phyloP scores from a whole-genome alignment of 2,329 filamentous ascomycete species.

The Phialemoniopsis sp. region DNA sequence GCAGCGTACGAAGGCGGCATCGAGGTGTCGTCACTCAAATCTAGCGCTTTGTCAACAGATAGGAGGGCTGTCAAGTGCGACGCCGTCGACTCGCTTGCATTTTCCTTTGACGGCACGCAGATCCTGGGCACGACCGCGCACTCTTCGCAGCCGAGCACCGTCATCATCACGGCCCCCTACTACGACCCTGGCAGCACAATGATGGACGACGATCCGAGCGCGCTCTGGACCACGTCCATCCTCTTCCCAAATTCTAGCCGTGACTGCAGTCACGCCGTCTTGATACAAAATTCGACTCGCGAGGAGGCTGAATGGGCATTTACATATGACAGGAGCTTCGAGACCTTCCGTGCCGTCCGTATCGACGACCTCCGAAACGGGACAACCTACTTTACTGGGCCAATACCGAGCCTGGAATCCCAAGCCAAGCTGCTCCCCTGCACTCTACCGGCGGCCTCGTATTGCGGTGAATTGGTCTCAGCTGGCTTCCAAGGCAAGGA shows the following conservation, averaged over 20 bases:
- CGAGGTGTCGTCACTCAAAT: conserved; percentile 73
- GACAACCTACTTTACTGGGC: conserved; percentile 75
- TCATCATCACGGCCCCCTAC: conserved; percentile 75
- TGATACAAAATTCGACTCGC: conserved; percentile 57
- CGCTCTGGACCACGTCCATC: conserved; percentile 82
- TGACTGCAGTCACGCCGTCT: conserved; percentile 72
- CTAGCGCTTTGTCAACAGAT: conserved; percentile 60
- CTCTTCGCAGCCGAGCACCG: conserved; percentile 62
- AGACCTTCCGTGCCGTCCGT: conserved; percentile 73
- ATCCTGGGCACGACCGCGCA: conserved; percentile 71
- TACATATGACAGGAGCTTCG: conserved; percentile 71
- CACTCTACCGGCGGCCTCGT: conserved; percentile 66
- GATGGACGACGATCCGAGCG: conserved; percentile 63
- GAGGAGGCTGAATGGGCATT: conserved; percentile 73
- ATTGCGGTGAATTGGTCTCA: conserved; percentile 66
- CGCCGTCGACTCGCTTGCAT: conserved; percentile 67
- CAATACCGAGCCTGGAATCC: conserved; percentile 46
- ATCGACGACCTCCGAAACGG: conserved; percentile 72
- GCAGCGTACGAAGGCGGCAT: conserved; percentile 86
- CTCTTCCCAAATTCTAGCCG: conserved; percentile 77
- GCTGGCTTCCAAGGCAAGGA: conserved; percentile 69
- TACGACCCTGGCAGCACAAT: conserved; percentile 68
- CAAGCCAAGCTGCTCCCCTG: conserved; percentile 61
- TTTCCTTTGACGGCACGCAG: conserved; percentile 75
- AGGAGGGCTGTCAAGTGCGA: conserved; percentile 76